Conservation (phyloP, 2,329 filamentous ascomycete species). For the Trichoderma atrobrunneum region DNA sequence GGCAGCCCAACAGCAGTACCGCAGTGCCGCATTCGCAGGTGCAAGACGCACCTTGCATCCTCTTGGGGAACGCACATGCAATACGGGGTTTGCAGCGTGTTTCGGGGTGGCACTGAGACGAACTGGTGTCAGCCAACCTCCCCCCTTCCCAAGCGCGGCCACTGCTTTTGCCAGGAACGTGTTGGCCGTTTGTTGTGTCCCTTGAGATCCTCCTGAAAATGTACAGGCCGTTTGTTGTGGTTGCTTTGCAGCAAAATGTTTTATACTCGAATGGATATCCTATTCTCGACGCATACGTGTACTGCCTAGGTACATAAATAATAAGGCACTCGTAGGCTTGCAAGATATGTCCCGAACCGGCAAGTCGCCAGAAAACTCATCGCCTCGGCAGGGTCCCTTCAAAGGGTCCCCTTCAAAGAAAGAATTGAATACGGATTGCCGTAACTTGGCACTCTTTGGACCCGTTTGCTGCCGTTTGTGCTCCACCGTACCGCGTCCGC, state of each 20-base stretch:
- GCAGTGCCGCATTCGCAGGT: background rate
- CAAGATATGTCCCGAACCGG: slow-evolving; percentile 6
- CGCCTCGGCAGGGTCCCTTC: background rate
- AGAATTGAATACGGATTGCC: background rate
- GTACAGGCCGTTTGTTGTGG: background rate
- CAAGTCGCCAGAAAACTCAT: background rate
- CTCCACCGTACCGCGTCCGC: slow-evolving; percentile 9
- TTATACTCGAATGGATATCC: background rate
- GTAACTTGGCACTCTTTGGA: background rate
- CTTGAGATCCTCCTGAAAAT: background rate
- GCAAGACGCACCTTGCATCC: background rate
- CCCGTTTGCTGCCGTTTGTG: slow-evolving; percentile 5
- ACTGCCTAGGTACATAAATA: background rate
- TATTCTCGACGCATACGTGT: background rate
- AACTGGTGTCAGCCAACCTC: background rate
- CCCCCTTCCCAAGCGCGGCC: background rate
- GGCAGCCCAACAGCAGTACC: background rate
- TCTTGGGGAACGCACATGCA: background rate
- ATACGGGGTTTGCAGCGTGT: slow-evolving; percentile 2
- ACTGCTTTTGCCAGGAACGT: background rate
- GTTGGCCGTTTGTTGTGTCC: background rate
- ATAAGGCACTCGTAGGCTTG: background rate
- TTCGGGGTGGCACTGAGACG: slow-evolving; percentile 18
- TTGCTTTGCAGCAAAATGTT: background rate
- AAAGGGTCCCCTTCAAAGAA: background rate